phyloP scores from a whole-genome alignment of 1,139 yeast genomes.

The Nakaseomyces nivariensis region DNA sequence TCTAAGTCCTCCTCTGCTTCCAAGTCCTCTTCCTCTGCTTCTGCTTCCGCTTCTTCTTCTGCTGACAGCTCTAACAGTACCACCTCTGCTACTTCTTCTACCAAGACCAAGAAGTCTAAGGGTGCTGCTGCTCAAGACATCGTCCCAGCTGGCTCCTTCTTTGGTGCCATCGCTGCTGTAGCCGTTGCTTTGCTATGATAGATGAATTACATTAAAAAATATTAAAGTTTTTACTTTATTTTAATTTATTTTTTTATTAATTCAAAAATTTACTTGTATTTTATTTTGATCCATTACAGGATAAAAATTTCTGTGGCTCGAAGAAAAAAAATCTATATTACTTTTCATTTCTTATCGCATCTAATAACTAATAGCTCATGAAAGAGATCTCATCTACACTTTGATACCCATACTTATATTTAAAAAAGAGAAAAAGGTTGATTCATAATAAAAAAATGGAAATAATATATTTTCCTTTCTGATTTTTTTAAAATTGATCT shows the following conservation, averaged over 20 bases:
- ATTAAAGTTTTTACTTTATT: background rate
- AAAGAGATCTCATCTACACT: background rate
- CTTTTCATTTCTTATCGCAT: constrained; percentile 2
- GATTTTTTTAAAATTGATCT: background rate
- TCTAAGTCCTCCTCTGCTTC: constrained; percentile 30
- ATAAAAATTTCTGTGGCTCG: background rate
- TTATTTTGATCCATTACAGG: background rate
- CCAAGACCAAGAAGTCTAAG: constrained; percentile 15
- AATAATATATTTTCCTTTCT: background rate
- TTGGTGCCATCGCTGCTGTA: constrained; percentile 51
- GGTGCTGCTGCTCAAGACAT: constrained; percentile 30
- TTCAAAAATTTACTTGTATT: background rate
- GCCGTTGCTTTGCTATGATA: constrained; percentile 51
- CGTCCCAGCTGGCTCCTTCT: constrained; percentile 40
- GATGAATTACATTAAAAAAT: background rate
- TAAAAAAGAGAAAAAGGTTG: background rate
- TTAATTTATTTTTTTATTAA: background rate
- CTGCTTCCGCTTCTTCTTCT: constrained; percentile 16
- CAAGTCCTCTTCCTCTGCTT: constrained; percentile 11
- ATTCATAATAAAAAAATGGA: background rate
- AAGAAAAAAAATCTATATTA: background rate
- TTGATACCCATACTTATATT: background rate
- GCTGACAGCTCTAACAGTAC: constrained; percentile 16
- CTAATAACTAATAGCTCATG: constrained; percentile 2
- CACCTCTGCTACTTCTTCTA: constrained; percentile 17